Conservation (phyloP, 345 rosid species). For the Boechera stricta region DNA sequence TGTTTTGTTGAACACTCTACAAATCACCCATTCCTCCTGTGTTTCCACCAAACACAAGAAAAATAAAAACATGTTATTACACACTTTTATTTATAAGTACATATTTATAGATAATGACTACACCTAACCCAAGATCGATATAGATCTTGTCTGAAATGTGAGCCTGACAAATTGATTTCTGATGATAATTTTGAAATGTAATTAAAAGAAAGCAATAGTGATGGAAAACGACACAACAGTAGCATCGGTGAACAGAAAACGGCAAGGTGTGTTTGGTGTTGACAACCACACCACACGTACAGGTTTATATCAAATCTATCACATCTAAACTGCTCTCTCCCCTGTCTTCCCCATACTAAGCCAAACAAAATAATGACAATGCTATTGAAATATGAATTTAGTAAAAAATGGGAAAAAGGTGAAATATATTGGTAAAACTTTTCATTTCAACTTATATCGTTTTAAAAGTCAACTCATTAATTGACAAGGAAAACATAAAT, state of each 20-base stretch:
- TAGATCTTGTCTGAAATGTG: constrained; percentile 38
- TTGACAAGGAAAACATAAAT: neutral
- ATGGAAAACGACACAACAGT: constrained; percentile 47
- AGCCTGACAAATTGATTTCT: constrained; percentile 33
- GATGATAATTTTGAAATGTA: constrained; percentile 9
- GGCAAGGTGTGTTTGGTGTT: constrained; percentile 47
- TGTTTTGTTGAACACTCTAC: constrained; percentile 80
- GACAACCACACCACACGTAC: constrained; percentile 45
- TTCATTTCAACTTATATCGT: neutral
- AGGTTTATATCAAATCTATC: constrained; percentile 55
- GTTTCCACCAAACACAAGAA: neutral
- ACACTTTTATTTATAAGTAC: neutral
- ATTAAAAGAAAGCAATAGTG: constrained; percentile 34
- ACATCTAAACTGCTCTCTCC: constrained; percentile 50
- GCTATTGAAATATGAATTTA: neutral
- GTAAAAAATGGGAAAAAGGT: neutral
- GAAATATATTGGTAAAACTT: constrained; percentile 26
- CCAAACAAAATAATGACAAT: constrained; percentile 34
- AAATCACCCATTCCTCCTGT: constrained; percentile 98
- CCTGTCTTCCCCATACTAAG: constrained; percentile 28
- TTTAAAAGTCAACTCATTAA: constrained; percentile 37
- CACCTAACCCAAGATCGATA: constrained; percentile 12
- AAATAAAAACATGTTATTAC: neutral
- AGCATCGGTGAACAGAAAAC: constrained; percentile 33
- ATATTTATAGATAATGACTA: neutral